Evolutionary conservation across 768 basidiomycete genomes (phyloP), one percentile per base, ranked within the genome.

Genomic region (Suillus cothurnatus): DNA sequence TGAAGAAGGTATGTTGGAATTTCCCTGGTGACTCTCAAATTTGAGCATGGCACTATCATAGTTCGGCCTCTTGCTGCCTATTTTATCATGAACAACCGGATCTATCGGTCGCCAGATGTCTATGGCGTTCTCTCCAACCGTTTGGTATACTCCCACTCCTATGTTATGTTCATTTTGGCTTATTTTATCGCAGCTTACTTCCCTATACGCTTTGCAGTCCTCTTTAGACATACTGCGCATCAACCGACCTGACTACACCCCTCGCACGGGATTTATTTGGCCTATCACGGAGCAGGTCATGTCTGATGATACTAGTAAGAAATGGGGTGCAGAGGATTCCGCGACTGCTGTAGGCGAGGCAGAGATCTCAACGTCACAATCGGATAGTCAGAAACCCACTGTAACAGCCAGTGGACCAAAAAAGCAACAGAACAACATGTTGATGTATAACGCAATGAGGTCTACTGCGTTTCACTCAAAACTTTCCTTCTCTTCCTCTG

Each of bases 61-160:
- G 94, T 90, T 56, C 84, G 83, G 65, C 89, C 93, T 4, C 77
- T 95, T 66, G 91, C 90, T 21, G 90, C 88, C 11, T 96, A 94
- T 76, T 96, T 94, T 73, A 87, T 96, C 72, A 85, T 94, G 80
- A 90, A 95, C 78, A 92, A 91, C 73, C 88, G 92, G 67, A 93
- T 95, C 67, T 95, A 95, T 73, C 92, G 93, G 73, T 87, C 92
- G 0, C 94, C 94, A 12, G 90, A 93, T 69, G 80, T 95, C 39
- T 94, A 95, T 72, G 88, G 88, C 12, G 83, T 96, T 2, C 79
- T 96, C 49, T 93, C 93, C 59, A 93, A 93, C 70, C 88, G 94
- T 69, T 78, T 96, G 71, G 94, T 94, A 73, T 12, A 21, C n/a
- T 59, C 58, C 23, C 39, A 59, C 58, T 59, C 41, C 26, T 23